Percentiles rank a stretch among this genome's conserved stretches.
phyloP scores from a whole-genome alignment of 352 stramenopile species.

The Phytopythium sindhum region DNA sequence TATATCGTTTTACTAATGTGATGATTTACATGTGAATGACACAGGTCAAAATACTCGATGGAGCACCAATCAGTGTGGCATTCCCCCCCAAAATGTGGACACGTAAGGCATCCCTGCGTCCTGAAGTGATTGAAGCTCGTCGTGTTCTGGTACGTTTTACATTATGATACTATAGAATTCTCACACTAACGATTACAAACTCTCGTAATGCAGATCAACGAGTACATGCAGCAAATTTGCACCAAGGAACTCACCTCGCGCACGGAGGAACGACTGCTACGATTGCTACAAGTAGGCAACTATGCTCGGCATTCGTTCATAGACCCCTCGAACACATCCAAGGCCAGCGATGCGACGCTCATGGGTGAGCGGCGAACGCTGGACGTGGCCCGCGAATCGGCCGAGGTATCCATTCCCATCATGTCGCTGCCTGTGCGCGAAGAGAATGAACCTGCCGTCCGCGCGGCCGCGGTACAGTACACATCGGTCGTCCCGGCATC shows the following conservation, averaged over 20 bases:
- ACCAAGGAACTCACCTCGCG: constrained; percentile 32
- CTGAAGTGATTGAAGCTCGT: constrained; percentile 57
- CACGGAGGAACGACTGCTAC: constrained; percentile 44
- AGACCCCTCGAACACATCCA: constrained; percentile 9
- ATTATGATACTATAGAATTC: too few relatives aligned
- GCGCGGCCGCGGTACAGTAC: not conserved
- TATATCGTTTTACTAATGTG: too few relatives aligned
- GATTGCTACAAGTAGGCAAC: constrained; percentile 35
- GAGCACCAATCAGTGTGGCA: constrained; percentile 15
- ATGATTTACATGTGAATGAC: too few relatives aligned
- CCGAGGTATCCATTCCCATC: constrained; percentile 1
- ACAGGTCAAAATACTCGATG: constrained; percentile 32
- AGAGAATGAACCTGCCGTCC: not conserved
- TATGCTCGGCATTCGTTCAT: constrained; percentile 41
- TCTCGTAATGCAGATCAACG: constrained; percentile 41
- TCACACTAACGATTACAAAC: not conserved
- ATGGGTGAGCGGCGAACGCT: constrained; percentile 17
- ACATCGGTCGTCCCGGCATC: not conserved
- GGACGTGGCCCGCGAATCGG: constrained; percentile 16
- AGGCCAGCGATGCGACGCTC: not conserved
- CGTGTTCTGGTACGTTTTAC: constrained; percentile 69
- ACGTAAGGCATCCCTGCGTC: constrained; percentile 41
- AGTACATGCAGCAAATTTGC: constrained; percentile 65
- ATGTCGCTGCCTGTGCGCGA: not conserved
- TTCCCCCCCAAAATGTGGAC: constrained; percentile 58